Percentiles rank a stretch among this genome's conserved stretches.
phyloP scores from a whole-genome alignment of 768 basidiomycete species.

The Trametes punicea region DNA sequence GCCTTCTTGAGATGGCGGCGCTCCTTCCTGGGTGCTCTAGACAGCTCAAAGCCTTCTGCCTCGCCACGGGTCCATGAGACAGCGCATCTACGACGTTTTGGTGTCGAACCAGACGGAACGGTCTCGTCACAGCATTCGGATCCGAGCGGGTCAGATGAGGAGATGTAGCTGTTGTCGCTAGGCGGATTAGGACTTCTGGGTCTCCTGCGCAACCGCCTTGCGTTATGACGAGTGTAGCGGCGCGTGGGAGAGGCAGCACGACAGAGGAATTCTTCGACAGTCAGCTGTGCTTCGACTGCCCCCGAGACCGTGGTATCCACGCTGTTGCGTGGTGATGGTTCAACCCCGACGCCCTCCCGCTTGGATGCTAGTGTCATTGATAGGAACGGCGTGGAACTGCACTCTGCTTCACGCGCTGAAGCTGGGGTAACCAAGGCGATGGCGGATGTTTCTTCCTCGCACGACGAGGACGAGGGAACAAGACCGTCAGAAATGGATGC shows the following conservation, averaged over 20 bases:
- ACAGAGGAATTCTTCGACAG: conserved; percentile 76
- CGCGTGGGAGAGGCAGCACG: conserved; percentile 45
- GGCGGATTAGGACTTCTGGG: background rate
- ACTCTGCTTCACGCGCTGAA: too few species aligned
- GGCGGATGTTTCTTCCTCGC: background rate
- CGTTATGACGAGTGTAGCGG: background rate
- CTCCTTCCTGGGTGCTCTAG: background rate
- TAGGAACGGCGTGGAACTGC: too few species aligned
- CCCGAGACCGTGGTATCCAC: background rate
- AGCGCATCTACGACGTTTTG: background rate
- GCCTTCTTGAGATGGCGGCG: conserved; percentile 5
- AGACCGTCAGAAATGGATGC: too few species aligned
- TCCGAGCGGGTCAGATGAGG: background rate
- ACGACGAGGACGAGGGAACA: background rate
- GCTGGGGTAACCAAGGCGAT: too few species aligned
- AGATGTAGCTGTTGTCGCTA: background rate
- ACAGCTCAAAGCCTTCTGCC: background rate
- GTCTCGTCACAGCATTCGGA: background rate
- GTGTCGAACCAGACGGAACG: background rate
- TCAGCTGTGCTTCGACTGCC: background rate
- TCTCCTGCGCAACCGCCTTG: background rate
- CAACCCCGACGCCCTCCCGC: too few species aligned
- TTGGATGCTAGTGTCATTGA: too few species aligned
- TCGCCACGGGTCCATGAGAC: conserved; percentile 7
- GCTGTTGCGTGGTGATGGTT: background rate